phyloP scores from a whole-genome alignment of 176 grass and related monocot species.

The Thinopyrum elongatum region DNA sequence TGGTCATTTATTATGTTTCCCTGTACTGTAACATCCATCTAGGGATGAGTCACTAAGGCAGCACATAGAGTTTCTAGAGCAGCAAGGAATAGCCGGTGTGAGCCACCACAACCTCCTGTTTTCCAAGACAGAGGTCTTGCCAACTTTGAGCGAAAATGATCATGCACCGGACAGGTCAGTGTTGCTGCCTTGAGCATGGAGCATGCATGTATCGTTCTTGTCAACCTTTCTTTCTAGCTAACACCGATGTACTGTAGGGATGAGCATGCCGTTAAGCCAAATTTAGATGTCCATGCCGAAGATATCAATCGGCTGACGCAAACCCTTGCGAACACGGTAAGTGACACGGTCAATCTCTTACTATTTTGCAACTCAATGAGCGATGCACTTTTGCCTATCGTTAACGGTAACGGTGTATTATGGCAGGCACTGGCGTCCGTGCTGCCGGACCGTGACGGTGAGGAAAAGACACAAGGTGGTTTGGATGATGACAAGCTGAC shows the following conservation, averaged over 20 bases:
- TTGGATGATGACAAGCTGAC: not conserved
- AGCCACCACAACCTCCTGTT: constrained; percentile 56
- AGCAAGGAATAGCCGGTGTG: constrained; percentile 57
- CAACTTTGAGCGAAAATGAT: constrained; percentile 24
- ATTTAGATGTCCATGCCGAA: not conserved
- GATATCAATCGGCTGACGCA: not conserved
- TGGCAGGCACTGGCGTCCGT: not conserved
- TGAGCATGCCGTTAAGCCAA: not conserved
- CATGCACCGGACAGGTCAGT: not conserved
- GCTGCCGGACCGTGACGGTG: not conserved
- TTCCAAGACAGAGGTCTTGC: constrained; percentile 41
- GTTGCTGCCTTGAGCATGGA: not conserved
- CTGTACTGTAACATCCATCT: not conserved
- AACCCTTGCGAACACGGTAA: not conserved
- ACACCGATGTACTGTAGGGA: not conserved
- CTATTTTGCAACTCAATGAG: not conserved
- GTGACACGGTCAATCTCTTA: not conserved
- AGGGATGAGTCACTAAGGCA: constrained; percentile 46
- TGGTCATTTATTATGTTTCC: not conserved
- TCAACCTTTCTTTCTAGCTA: not conserved
- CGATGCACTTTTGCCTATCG: not conserved
- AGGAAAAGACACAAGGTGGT: not conserved
- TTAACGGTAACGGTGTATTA: not conserved
- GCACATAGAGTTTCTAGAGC: constrained; percentile 55
- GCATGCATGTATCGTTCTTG: not conserved